A percentile compares a stretch with the other conserved stretches of the same genome.
phyloP scores from a whole-genome alignment of 306 rosid genomes.

The Dalbergia cochinchinensis region DNA sequence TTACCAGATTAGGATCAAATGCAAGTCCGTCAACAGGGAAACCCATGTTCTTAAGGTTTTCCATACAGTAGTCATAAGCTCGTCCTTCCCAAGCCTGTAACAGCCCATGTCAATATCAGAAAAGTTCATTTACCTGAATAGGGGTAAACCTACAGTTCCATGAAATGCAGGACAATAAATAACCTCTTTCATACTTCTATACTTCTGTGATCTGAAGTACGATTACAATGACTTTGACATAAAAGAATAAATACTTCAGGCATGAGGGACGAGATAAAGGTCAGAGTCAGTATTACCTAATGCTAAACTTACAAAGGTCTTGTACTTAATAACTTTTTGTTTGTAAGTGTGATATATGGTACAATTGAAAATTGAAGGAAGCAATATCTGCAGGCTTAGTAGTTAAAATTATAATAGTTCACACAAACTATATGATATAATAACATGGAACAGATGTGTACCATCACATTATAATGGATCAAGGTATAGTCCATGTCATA shows the following conservation, averaged over 20 bases:
- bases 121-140: conserved; percentile 30
- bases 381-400: conserved; percentile 6
- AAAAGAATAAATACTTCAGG: conserved; percentile 27
- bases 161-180: conserved; percentile 34
- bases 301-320: conserved; percentile 17
- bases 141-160: conserved; percentile 39
- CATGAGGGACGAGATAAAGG: conserved; percentile 9
- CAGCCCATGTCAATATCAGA: conserved; percentile 35
- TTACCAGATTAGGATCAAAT: conserved; percentile 94
- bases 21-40: conserved; percentile 93
- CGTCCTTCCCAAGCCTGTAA: conserved; percentile 98
- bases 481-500: conserved; percentile 98
- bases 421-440: conserved; percentile 21
- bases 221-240: conserved; percentile 17
- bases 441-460: conserved; percentile 46
- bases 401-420: conserved; percentile 35
- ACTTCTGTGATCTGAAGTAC: conserved; percentile 31
- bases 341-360: conserved; percentile 1
- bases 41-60: conserved; percentile 86
- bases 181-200: neutral
- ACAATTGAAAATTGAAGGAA: conserved; percentile 28
- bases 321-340: neutral
- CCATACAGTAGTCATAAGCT: conserved; percentile 98
- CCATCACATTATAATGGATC: conserved; percentile 95
- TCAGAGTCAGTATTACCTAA: conserved; percentile 26